Conservation (phyloP, 225 moss, liverwort and hornwort genomes). For the Bryoerythrophyllum caledonicum region DNA sequence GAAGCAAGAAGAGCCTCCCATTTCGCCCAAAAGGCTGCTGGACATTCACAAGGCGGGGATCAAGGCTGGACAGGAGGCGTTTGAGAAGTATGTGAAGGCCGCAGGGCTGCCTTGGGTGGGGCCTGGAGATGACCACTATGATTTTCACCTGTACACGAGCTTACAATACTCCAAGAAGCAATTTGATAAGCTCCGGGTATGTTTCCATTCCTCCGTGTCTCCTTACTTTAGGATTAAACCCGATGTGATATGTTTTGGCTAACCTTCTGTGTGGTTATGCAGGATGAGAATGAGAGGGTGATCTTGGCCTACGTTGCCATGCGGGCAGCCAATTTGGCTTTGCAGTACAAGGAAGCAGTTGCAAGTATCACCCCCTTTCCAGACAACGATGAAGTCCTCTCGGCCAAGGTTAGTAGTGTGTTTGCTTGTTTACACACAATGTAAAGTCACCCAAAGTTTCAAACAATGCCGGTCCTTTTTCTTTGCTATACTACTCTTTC, state of each 20-base stretch:
- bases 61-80: slow-evolving; percentile 68
- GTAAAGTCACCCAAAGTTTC: too few relatives aligned
- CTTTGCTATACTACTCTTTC: too few relatives aligned
- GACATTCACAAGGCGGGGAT: slow-evolving; percentile 71
- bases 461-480: too few relatives aligned
- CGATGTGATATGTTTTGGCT: neutral
- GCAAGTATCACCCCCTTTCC: slow-evolving; percentile 81
- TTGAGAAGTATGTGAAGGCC: slow-evolving; percentile 70
- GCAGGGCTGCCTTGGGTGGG: slow-evolving; percentile 88
- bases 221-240: neutral
- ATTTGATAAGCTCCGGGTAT: slow-evolving; percentile 77
- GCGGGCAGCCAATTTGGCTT: slow-evolving; percentile 69
- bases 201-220: slow-evolving; percentile 15
- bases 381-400: slow-evolving; percentile 94
- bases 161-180: slow-evolving; percentile 84
- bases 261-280: slow-evolving; percentile 29
- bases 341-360: slow-evolving; percentile 68
- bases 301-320: slow-evolving; percentile 72
- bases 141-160: slow-evolving; percentile 85
- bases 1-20: slow-evolving; percentile 57
- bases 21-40: slow-evolving; percentile 68
- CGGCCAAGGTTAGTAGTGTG: slow-evolving; percentile 57
- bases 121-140: slow-evolving; percentile 88
- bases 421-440: neutral
- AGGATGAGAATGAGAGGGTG: slow-evolving; percentile 86